A percentile compares a stretch with the other conserved stretches of the same genome.
Conservation (phyloP, 1,284 basidiomycete genomes). For the Kalmanozyma brasiliensis region DNA sequence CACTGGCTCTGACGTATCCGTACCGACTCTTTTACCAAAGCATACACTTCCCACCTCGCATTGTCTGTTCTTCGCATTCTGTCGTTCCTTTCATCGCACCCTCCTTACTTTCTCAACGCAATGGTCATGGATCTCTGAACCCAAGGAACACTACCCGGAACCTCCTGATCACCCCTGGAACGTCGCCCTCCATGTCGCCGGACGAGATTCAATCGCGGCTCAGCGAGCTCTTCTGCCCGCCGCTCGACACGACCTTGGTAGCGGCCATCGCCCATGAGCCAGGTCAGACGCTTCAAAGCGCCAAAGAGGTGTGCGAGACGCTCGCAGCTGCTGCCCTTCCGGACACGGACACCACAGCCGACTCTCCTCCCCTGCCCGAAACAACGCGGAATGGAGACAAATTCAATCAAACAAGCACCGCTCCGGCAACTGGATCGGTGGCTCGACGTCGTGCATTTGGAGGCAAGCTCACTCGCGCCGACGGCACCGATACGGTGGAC, state of each 20-base stretch:
- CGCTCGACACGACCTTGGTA: slow-evolving; percentile 53
- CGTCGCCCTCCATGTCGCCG: slow-evolving; percentile 27
- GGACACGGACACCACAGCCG: background rate
- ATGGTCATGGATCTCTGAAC: background rate
- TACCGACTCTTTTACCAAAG: too few species aligned
- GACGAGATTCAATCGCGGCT: slow-evolving; percentile 40
- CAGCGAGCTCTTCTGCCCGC: slow-evolving; percentile 45
- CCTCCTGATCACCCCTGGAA: background rate
- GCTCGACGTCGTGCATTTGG: slow-evolving; percentile 23
- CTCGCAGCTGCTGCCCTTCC: slow-evolving; percentile 38
- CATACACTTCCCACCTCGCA: too few species aligned
- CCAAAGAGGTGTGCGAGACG: slow-evolving; percentile 42
- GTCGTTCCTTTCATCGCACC: too few species aligned
- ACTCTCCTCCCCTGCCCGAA: too few species aligned
- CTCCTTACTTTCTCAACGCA: background rate
- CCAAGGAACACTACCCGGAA: background rate
- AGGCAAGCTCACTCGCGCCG: slow-evolving; percentile 18
- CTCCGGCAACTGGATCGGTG: background rate
- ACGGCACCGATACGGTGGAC: background rate
- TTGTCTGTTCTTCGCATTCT: too few species aligned
- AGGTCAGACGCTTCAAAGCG: slow-evolving; percentile 50
- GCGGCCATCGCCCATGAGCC: slow-evolving; percentile 54
- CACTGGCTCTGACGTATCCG: too few species aligned
- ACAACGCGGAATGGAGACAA: too few species aligned
- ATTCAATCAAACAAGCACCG: too few species aligned